A percentile compares a stretch with the other conserved stretches of the same genome.
phyloP scores from a whole-genome alignment of 176 grass and related monocot species.

The Musa beccarii region DNA sequence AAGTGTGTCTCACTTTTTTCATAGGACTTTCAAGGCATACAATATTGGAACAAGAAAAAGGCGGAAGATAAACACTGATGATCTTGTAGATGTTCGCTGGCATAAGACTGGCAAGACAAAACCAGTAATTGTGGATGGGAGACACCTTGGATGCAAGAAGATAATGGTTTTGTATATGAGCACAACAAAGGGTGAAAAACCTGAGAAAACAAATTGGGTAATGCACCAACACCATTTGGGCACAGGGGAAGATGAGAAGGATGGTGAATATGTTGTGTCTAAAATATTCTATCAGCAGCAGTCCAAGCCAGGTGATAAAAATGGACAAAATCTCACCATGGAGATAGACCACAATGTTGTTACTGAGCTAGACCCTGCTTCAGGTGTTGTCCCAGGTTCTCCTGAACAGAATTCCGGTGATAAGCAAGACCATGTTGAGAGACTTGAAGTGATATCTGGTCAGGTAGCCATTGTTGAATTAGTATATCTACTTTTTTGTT shows the following conservation, averaged over 20 bases:
- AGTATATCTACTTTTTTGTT: neutral
- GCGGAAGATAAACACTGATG: conserved; percentile 68
- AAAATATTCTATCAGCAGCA: conserved; percentile 95
- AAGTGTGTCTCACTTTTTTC: conserved; percentile 86
- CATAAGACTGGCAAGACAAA: conserved; percentile 98
- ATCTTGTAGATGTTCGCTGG: conserved; percentile 77
- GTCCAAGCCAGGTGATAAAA: conserved; percentile 51
- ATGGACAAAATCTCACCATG: conserved; percentile 20
- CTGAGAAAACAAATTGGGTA: conserved; percentile 95
- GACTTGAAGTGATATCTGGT: conserved; percentile 20
- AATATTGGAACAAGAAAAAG: conserved; percentile 86
- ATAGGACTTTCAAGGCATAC: conserved; percentile 90
- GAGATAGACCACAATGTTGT: conserved; percentile 30
- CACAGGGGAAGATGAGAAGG: conserved; percentile 76
- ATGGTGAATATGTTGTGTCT: conserved; percentile 76
- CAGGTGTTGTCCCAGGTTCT: conserved; percentile 21
- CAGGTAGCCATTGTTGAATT: conserved; percentile 31
- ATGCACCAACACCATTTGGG: conserved; percentile 96
- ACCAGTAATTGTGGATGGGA: conserved; percentile 58
- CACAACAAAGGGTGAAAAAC: conserved; percentile 48
- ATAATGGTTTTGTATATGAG: conserved; percentile 92
- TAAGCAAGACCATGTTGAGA: conserved; percentile 33
- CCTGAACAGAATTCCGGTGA: conserved; percentile 23
- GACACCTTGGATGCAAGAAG: conserved; percentile 84
- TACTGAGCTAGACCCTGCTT: conserved; percentile 24